phyloP scores from a whole-genome alignment of 495 filamentous ascomycete species.

The Neurospora terricola region DNA sequence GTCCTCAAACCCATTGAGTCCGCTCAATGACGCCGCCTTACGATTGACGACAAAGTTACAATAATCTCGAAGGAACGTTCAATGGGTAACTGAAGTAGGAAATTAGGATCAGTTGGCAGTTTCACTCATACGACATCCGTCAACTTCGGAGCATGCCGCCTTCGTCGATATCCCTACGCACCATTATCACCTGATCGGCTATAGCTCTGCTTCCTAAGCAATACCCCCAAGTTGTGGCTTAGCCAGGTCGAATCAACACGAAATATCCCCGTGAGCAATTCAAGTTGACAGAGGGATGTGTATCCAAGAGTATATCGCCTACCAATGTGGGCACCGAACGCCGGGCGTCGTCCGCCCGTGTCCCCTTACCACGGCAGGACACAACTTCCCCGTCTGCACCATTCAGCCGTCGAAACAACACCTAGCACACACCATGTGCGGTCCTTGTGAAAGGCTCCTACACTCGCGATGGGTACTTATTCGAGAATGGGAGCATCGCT shows the following conservation, averaged over 20 bases:
- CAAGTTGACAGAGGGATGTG: conserved; percentile 22
- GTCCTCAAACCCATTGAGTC: not conserved
- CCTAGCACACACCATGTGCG: conserved; percentile 27
- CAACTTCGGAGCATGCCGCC: not conserved
- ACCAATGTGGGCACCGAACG: conserved; percentile 36
- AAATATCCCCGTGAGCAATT: not conserved
- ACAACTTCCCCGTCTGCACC: conserved; percentile 26
- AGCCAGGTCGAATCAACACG: not conserved
- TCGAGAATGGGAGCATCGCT: conserved; percentile 34
- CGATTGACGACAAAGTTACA: not conserved
- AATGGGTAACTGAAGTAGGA: not conserved
- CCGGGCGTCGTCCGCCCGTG: conserved; percentile 27
- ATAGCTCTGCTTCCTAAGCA: not conserved
- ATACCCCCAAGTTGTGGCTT: not conserved
- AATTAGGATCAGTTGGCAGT: not conserved
- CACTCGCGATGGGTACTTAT: conserved; percentile 32
- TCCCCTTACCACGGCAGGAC: conserved; percentile 27
- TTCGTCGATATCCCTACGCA: not conserved
- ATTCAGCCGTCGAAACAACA: conserved; percentile 15
- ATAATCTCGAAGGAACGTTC: not conserved
- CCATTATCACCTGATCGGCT: not conserved
- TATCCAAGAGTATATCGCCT: conserved; percentile 30
- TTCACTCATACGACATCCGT: not conserved
- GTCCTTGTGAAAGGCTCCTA: conserved; percentile 25
- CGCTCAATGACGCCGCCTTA: not conserved